Conservation (phyloP, 2,329 filamentous ascomycete species). For the Phyllachora maydis region DNA sequence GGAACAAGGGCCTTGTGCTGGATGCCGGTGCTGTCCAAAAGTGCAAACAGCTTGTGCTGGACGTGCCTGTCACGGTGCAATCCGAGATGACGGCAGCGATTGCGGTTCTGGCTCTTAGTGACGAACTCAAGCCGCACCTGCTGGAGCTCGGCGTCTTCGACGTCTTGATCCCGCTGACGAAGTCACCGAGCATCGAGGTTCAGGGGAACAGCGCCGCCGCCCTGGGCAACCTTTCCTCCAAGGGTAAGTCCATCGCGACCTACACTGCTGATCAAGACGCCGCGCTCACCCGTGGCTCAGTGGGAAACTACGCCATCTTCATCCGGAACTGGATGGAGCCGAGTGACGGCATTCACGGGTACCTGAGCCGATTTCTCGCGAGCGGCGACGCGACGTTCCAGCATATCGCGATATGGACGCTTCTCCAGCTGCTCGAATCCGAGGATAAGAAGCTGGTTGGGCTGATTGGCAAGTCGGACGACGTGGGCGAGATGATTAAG, state of each 20-base stretch:
- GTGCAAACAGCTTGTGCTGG: conserved; percentile 88
- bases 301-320: conserved; percentile 93
- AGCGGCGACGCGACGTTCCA: conserved; percentile 96
- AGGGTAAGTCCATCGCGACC: conserved; percentile 38
- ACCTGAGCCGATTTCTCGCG: conserved; percentile 77
- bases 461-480: conserved; percentile 73
- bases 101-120: conserved; percentile 82
- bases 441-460: conserved; percentile 79
- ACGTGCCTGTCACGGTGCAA: conserved; percentile 85
- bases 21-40: conserved; percentile 95
- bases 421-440: conserved; percentile 87
- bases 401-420: conserved; percentile 96
- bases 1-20: conserved; percentile 93
- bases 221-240: conserved; percentile 86
- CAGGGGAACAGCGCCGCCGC: conserved; percentile 96
- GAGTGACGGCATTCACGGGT: conserved; percentile 86
- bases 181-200: conserved; percentile 90
- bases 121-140: conserved; percentile 84
- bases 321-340: conserved; percentile 86
- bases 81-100: conserved; percentile 99
- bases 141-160: conserved; percentile 89
- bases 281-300: conserved; percentile 21
- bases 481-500: conserved; percentile 82
- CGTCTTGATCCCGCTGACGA: conserved; percentile 84
- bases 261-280: background rate